Base-by-base conservation (phyloP, 2,329 filamentous ascomycete genomes). In the Diaporthe citrichinensis region DNA sequence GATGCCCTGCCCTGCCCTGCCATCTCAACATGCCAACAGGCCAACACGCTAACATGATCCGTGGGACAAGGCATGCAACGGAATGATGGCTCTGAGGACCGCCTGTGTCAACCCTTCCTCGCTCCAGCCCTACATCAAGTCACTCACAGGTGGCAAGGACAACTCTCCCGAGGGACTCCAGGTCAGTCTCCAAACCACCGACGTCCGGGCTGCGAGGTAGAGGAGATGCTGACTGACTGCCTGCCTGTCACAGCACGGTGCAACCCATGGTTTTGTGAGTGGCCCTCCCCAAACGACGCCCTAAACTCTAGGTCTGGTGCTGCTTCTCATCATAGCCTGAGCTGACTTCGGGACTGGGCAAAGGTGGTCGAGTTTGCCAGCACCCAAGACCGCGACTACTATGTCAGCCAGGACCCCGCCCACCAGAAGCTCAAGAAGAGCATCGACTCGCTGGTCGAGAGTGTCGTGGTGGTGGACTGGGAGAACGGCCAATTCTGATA, bases 321-420 rank as follows among this genome's bases (percentile, higher is more conserved):
- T 14, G 59, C n/a, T 49, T 34, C 41, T 4, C 23, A 1, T 41
- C 15, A 0, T 14, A 14, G 23, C 14, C 34, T 5, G 59, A 9
- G 49, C 62, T 68, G 46, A 68, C 23, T 15, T 51, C 12, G 12
- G 23, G 1, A 34, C 31, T 23, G 31, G 34, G n/a, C n/a, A 69
- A 55, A 69, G 65, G 87, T 95, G 1, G 87, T 90, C 36, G 88
- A 93, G 78, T 94, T 95, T 76, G 87, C 88, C 5, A 92, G 82
- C 61, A 86, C 87, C 41, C 88, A 90, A 77, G 92, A 95, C 79
- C 85, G 92, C 72, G 88, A 91, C 77, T 94, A 94, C 79, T 95
- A 94, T 80, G 81, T 92, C 3, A 81, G 88, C 62, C 85, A 89
- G 34, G 93, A 95, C 78, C 92, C 92, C 0, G 88, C 84, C 41